Evolutionary conservation across 768 basidiomycete genomes (phyloP), one percentile per base, ranked within the genome.

Genomic region (Amyloporia xantha): DNA sequence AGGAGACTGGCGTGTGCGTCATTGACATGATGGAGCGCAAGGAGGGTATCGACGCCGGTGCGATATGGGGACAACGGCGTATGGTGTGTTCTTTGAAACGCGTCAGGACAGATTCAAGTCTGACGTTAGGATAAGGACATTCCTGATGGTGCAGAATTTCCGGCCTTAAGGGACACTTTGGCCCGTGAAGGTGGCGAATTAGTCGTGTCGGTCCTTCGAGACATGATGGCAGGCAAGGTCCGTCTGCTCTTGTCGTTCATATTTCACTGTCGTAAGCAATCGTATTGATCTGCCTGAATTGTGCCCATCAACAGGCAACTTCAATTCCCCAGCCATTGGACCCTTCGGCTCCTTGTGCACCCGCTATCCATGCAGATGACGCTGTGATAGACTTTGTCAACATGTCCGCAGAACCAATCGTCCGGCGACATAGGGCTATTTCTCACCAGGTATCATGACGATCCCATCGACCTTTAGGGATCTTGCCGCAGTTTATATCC

Each of bases 11-110:
- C 0, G 91, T 95, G 1, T 87, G 81, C 50, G 74, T 97, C 2
- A 81, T 85, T 50, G 77, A 84, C 52, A 90, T 90, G 84, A 71
- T 79, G 46, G 80, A 82, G 56, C 69, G 71, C 42, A 75, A 66
- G 47, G 73, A 76, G 46, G 91, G 90, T 0, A 83, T 93, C 35
- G 93, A 95, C 64, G 75, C 79, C 1, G 93, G 93, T 5, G 71
- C 75, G 12, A 71, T 96, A 19, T 89, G 83, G 75, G 83, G 68
- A 1, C 63, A 62, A 35, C 57, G 63, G 20, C 69, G 64, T 41
- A 65, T 81, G 65, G 91, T 92, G 52, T 59, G 78, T 17, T 17
- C 3, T 19, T 26, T 37, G 15, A 24, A 27, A 23, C 5, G 19
- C 30, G 19, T 2, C 17, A 42, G 30, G 23, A 3, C 50, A 4